Evolutionary conservation across 306 rosid genomes (phyloP).

Genomic region (Casuarina glauca): DNA sequence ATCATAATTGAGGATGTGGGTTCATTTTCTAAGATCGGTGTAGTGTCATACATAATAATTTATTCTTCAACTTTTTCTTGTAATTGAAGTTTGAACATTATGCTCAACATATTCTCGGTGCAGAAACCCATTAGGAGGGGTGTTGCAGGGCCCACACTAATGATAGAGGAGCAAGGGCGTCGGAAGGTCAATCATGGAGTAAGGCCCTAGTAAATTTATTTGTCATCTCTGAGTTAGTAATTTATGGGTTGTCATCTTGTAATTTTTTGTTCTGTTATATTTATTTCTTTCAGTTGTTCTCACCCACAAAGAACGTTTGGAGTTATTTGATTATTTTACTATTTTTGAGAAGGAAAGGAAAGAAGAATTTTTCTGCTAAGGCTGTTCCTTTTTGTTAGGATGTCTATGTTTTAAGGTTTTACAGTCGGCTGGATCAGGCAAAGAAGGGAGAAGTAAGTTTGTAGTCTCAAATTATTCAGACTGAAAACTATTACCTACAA

Average conservation of each 20-base stretch:
- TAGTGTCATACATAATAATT: not conserved
- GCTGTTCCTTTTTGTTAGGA: slow-evolving; percentile 47
- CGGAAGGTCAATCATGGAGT: slow-evolving; percentile 66
- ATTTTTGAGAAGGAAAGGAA: slow-evolving; percentile 15
- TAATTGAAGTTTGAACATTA: not conserved
- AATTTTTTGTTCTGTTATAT: not conserved
- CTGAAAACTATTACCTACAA: not conserved
- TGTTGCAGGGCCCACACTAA: slow-evolving; percentile 79
- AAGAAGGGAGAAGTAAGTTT: slow-evolving; percentile 90
- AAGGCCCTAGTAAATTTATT: slow-evolving; percentile 25
- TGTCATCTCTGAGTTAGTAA: slow-evolving; percentile 5
- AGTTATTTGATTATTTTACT: not conserved
- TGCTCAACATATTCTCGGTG: slow-evolving; percentile 20
- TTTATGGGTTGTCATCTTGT: slow-evolving; percentile 1
- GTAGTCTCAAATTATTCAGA: slow-evolving; percentile 6
- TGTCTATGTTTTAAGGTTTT: slow-evolving; percentile 68
- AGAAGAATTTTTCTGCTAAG: slow-evolving; percentile 28
- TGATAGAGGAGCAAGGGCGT: slow-evolving; percentile 73
- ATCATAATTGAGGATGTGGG: not conserved
- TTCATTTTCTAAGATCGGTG: not conserved
- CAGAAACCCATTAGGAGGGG: slow-evolving; percentile 91
- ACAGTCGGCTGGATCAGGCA: slow-evolving; percentile 72
- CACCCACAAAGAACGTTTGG: not conserved
- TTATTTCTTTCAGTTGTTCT: not conserved
- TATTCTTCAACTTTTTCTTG: not conserved